A percentile compares a stretch with the other conserved stretches of the same genome.
These are phyloP conservation scores for Daldinia eschscholtzii DNA, from an alignment of 2,329 filamentous ascomycete species.

Conservation along the genomic window DNA sequence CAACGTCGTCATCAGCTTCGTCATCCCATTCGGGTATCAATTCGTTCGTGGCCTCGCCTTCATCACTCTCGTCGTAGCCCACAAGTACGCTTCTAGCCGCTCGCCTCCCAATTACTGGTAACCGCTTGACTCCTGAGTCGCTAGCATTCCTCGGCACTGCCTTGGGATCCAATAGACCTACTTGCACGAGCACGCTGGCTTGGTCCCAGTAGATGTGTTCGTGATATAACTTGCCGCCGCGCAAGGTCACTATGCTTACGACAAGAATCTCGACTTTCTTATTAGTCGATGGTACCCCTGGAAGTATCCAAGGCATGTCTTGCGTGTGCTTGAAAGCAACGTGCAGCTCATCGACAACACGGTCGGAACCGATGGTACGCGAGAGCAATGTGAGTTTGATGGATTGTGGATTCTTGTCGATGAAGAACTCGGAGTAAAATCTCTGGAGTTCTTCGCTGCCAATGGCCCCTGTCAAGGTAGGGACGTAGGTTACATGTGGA, in stretches of 20 bases:
- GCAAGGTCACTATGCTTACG: conserved; percentile 72
- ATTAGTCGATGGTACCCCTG: conserved; percentile 69
- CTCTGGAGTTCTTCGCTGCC: conserved; percentile 68
- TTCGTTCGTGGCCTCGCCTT: conserved; percentile 60
- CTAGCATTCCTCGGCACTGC: conserved; percentile 54
- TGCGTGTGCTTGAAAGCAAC: conserved; percentile 69
- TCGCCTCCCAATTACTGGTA: conserved; percentile 58
- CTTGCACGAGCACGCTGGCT: conserved; percentile 71
- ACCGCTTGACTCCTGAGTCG: conserved; percentile 53
- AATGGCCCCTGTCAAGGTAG: conserved; percentile 73
- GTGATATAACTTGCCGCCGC: conserved; percentile 73
- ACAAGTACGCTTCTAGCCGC: conserved; percentile 56
- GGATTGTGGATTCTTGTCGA: conserved; percentile 71
- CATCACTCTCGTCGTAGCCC: conserved; percentile 54
- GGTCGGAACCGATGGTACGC: conserved; percentile 73
- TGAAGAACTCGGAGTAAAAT: conserved; percentile 76
- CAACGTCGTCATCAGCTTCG: conserved; percentile 46
- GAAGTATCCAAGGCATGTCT: conserved; percentile 71
- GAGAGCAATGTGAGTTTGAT: conserved; percentile 72
- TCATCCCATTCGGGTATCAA: conserved; percentile 56
- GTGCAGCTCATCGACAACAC: conserved; percentile 74
- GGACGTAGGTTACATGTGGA: conserved; percentile 77
- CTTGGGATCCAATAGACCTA: conserved; percentile 65
- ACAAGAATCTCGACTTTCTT: conserved; percentile 69
- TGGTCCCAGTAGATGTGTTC: conserved; percentile 79